Evolutionary conservation across 202 grass and related monocot genomes (phyloP).

Genomic region (Hordeum pubiflorum): DNA sequence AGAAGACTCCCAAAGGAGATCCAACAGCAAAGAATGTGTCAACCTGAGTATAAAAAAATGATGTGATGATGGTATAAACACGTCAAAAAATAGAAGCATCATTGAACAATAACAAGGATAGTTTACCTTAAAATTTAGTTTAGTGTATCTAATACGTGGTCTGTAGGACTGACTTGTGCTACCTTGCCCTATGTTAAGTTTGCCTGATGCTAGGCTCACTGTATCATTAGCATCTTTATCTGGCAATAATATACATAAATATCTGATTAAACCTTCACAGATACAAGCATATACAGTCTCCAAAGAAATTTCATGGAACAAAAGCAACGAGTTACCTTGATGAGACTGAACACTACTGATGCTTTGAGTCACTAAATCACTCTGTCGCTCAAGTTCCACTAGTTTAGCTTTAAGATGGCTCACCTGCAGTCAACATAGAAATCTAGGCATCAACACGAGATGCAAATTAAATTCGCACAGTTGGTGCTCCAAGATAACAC

Average conservation of each 20-base stretch:
- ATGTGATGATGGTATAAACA: conserved; percentile 19
- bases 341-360: conserved; percentile 28
- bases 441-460: conserved; percentile 25
- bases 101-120: conserved; percentile 6
- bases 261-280: conserved; percentile 11
- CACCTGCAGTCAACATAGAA: conserved; percentile 47
- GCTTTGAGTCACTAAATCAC: conserved; percentile 28
- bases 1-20: conserved; percentile 93
- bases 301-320: conserved; percentile 20
- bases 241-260: conserved; percentile 29
- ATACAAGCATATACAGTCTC: not conserved
- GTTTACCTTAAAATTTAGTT: conserved; percentile 90
- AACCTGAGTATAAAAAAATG: conserved; percentile 49
- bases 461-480: not conserved
- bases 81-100: not conserved
- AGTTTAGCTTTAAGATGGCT: conserved; percentile 65
- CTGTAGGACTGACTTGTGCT: conserved; percentile 54
- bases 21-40: conserved; percentile 95
- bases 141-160: conserved; percentile 77
- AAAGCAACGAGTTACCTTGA: conserved; percentile 40
- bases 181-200: conserved; percentile 8
- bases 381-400: conserved; percentile 38
- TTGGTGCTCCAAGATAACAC: conserved; percentile 13
- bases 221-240: conserved; percentile 45
- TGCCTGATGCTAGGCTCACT: conserved; percentile 30